Conservation (phyloP, 768 basidiomycete genomes). For the Hortiboletus campestris region DNA sequence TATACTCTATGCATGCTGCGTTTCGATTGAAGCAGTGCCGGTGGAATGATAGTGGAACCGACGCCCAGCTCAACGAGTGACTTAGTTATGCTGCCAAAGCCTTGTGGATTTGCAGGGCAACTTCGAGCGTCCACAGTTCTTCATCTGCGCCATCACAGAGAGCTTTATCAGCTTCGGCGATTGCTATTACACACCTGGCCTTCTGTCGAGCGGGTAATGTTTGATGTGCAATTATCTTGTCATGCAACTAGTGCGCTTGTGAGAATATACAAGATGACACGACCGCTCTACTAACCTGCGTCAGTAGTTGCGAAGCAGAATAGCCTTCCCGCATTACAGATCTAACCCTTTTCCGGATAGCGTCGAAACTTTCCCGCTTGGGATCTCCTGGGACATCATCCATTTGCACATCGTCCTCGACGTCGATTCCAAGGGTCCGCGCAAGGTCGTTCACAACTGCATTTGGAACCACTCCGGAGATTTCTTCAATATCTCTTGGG, state of each 20-base stretch:
- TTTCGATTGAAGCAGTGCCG: background rate
- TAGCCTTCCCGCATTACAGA: constrained; percentile 84
- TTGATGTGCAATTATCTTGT: constrained; percentile 81
- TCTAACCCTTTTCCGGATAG: constrained; percentile 70
- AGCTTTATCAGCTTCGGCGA: constrained; percentile 96
- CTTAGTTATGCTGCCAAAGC: constrained; percentile 36
- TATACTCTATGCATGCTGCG: background rate
- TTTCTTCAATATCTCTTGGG: constrained; percentile 85
- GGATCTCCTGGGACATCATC: constrained; percentile 31
- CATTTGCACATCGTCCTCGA: constrained; percentile 52
- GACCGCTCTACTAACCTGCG: constrained; percentile 59
- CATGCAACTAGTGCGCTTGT: constrained; percentile 67
- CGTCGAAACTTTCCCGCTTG: constrained; percentile 48
- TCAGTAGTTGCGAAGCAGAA: constrained; percentile 84
- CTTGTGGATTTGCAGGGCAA: constrained; percentile 76
- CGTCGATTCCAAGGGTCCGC: constrained; percentile 67
- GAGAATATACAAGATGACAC: constrained; percentile 4
- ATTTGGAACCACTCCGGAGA: constrained; percentile 92
- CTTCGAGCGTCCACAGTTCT: constrained; percentile 91
- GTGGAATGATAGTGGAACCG: background rate
- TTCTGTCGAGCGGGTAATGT: constrained; percentile 80
- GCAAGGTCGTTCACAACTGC: constrained; percentile 68
- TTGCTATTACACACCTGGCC: constrained; percentile 71
- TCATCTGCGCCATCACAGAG: constrained; percentile 96
- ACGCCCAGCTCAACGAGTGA: background rate